Conservation (phyloP, 202 grass and related monocot species). For the Digitaria exilis region DNA sequence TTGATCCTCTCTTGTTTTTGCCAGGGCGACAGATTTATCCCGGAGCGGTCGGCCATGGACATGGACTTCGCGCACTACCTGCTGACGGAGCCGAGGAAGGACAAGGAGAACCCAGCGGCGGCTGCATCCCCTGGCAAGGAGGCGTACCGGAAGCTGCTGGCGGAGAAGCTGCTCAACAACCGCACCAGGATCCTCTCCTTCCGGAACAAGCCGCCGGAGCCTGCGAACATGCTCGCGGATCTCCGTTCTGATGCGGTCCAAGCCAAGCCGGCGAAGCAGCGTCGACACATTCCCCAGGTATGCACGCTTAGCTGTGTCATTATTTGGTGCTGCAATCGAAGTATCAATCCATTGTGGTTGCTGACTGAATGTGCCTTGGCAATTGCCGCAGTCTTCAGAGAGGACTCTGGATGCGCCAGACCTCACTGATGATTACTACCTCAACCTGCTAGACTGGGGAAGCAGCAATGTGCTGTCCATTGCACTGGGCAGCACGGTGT, state of each 20-base stretch:
- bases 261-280: constrained; percentile 65
- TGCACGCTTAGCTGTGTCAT: neutral
- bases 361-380: no score
- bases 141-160: constrained; percentile 81
- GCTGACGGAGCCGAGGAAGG: constrained; percentile 72
- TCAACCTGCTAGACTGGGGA: no score
- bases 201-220: constrained; percentile 72
- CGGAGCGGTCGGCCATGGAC: constrained; percentile 79
- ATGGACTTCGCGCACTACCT: constrained; percentile 92
- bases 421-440: no score
- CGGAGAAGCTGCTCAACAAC: constrained; percentile 79
- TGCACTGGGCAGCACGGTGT: no score
- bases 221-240: constrained; percentile 28
- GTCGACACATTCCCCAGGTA: constrained; percentile 73
- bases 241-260: constrained; percentile 38
- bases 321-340: no score
- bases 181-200: constrained; percentile 84
- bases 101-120: constrained; percentile 77
- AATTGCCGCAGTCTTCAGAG: no score
- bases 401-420: no score
- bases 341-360: no score
- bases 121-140: constrained; percentile 63
- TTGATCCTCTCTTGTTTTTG: neutral
- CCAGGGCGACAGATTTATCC: constrained; percentile 97
- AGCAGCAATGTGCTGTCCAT: no score